phyloP scores from a whole-genome alignment of 257 asterid genomes.

The Penstemon newberryi region DNA sequence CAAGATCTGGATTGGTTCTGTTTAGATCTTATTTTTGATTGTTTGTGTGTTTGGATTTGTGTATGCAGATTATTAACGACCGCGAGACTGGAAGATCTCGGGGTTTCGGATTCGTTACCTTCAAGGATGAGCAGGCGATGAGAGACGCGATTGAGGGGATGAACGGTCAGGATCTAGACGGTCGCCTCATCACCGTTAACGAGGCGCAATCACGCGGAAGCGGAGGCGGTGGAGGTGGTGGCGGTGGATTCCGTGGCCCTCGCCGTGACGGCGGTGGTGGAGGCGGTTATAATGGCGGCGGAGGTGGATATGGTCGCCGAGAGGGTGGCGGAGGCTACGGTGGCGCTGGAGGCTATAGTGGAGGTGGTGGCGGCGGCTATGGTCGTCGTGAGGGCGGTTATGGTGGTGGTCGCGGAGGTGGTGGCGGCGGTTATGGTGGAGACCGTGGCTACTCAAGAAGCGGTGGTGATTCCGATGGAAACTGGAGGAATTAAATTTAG shows the following conservation, averaged over 20 bases:
- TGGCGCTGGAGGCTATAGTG: slow-evolving; percentile 38
- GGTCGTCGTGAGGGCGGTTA: slow-evolving; percentile 31
- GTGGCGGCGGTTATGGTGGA: slow-evolving; percentile 32
- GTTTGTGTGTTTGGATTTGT: background rate
- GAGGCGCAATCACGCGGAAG: slow-evolving; percentile 88
- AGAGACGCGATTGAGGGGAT: slow-evolving; percentile 70
- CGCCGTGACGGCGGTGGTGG: slow-evolving; percentile 34
- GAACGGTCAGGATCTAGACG: slow-evolving; percentile 89
- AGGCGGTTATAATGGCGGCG: slow-evolving; percentile 24
- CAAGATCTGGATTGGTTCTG: background rate
- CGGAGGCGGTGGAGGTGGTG: slow-evolving; percentile 51
- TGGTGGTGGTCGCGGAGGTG: slow-evolving; percentile 34
- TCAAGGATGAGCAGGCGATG: slow-evolving; percentile 76
- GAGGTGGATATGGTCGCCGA: slow-evolving; percentile 36
- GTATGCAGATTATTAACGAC: slow-evolving; percentile 65
- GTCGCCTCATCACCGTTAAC: slow-evolving; percentile 84
- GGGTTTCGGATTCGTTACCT: slow-evolving; percentile 94
- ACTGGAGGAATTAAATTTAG: slow-evolving; percentile 60
- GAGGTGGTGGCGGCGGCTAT: slow-evolving; percentile 36
- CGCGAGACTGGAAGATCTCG: slow-evolving; percentile 96
- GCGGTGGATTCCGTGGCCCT: slow-evolving; percentile 29
- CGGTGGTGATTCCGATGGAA: slow-evolving; percentile 43
- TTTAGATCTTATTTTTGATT: slow-evolving; percentile 31
- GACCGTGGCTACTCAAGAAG: slow-evolving; percentile 29
- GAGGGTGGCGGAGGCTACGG: slow-evolving; percentile 35